These are phyloP conservation scores for Globisporangium nagaii DNA, from an alignment of 352 stramenopile genomes.

Conservation along the genomic window DNA sequence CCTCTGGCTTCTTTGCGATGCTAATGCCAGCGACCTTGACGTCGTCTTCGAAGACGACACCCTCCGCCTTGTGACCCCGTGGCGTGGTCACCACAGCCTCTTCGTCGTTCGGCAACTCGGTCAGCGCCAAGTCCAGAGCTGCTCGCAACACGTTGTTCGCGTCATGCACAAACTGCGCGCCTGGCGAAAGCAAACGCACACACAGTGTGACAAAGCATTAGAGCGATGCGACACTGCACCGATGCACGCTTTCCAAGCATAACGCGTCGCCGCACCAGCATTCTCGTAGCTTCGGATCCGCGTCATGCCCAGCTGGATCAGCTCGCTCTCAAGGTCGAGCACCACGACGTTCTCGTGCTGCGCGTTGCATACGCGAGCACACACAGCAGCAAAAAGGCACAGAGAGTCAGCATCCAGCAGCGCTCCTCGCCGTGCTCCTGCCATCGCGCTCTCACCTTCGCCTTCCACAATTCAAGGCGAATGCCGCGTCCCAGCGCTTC, in stretches of 20 bases:
- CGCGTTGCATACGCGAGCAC: neutral
- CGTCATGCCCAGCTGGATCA: constrained; percentile 80
- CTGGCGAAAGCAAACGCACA: constrained; percentile 13
- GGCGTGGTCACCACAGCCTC: constrained; percentile 76
- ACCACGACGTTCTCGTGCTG: constrained; percentile 86
- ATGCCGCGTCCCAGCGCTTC: constrained; percentile 74
- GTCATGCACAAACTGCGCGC: constrained; percentile 62
- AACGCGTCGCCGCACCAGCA: constrained; percentile 22
- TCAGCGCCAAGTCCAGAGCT: constrained; percentile 64
- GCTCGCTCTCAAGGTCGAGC: constrained; percentile 77
- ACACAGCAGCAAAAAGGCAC: neutral
- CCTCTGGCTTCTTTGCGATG: constrained; percentile 38
- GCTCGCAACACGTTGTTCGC: constrained; percentile 67
- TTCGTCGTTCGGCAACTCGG: constrained; percentile 76
- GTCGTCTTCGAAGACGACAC: constrained; percentile 68
- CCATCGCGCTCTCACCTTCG: constrained; percentile 35
- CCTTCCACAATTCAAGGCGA: constrained; percentile 83
- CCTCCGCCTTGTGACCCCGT: constrained; percentile 63
- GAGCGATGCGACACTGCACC: neutral
- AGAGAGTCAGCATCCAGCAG: neutral
- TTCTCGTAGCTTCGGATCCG: constrained; percentile 75
- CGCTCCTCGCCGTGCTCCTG: no score
- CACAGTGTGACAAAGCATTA: neutral
- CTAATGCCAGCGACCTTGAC: constrained; percentile 75
- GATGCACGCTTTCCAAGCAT: neutral